Percentiles rank a stretch among this genome's conserved stretches.
Conservation (phyloP, 768 basidiomycete species). For the Collybia mongolica region DNA sequence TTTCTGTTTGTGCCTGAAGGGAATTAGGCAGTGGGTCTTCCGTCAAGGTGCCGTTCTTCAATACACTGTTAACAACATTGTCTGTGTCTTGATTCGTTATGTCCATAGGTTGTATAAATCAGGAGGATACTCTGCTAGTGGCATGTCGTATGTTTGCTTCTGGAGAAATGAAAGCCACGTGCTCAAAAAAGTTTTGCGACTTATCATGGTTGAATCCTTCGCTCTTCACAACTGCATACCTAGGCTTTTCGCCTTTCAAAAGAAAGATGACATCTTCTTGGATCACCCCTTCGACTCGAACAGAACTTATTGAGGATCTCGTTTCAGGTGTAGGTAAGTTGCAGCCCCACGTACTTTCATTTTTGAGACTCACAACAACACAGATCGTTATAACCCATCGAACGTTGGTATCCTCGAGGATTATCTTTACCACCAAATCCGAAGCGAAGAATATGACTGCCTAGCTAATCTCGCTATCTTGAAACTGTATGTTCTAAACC, state of each 20-base stretch:
- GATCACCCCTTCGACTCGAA: constrained; percentile 74
- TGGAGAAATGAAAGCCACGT: constrained; percentile 11
- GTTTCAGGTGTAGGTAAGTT: constrained; percentile 84
- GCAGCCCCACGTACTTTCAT: neutral
- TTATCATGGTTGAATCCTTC: neutral
- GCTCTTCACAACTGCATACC: neutral
- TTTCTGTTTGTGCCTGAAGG: neutral
- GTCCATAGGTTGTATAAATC: constrained; percentile 1
- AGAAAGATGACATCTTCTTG: constrained; percentile 57
- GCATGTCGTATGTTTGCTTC: too few relatives aligned
- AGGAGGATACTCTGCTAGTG: too few relatives aligned
- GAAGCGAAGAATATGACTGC: constrained; percentile 89
- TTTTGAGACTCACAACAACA: constrained; percentile 7
- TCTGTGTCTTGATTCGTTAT: neutral
- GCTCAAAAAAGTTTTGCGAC: constrained; percentile 26
- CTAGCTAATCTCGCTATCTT: constrained; percentile 93
- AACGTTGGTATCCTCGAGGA: constrained; percentile 94
- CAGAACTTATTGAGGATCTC: constrained; percentile 86
- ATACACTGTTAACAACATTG: neutral
- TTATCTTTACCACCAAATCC: constrained; percentile 93
- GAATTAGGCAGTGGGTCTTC: neutral
- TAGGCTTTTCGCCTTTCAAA: neutral
- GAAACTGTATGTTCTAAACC: constrained; percentile 63
- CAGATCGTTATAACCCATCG: constrained; percentile 96
- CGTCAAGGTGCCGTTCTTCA: neutral